Conservation (phyloP, 768 basidiomycete species). For the Chalciporus chontae region DNA sequence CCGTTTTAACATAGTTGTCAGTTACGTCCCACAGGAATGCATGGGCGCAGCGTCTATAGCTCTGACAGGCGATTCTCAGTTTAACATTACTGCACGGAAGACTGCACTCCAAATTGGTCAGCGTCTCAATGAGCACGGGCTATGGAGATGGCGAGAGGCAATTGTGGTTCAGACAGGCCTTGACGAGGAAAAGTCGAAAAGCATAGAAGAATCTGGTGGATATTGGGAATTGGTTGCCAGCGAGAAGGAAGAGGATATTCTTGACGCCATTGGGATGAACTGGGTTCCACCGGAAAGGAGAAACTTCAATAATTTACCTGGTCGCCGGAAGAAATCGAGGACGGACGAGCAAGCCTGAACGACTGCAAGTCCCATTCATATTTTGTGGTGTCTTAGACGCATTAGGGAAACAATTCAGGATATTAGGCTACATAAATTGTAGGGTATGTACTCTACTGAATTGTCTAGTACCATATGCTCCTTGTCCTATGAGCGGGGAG, state of each 20-base stretch:
- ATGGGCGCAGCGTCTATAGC: slow-evolving; percentile 50
- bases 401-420: background rate
- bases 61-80: slow-evolving; percentile 54
- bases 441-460: slow-evolving; percentile 7
- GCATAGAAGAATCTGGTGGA: slow-evolving; percentile 12
- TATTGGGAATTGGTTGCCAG: slow-evolving; percentile 23
- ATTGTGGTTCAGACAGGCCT: background rate
- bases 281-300: slow-evolving; percentile 27
- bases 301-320: slow-evolving; percentile 19
- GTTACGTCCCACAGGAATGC: slow-evolving; percentile 21
- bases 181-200: slow-evolving; percentile 5
- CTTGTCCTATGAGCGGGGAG: slow-evolving; percentile 76
- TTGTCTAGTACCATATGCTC: slow-evolving; percentile 77
- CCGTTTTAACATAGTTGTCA: slow-evolving; percentile 3
- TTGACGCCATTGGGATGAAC: slow-evolving; percentile 23
- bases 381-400: background rate
- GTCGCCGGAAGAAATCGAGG: slow-evolving; percentile 4
- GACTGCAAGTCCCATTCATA: background rate
- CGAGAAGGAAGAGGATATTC: slow-evolving; percentile 25
- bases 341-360: background rate
- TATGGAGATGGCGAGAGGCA: slow-evolving; percentile 53
- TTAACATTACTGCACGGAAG: slow-evolving; percentile 39
- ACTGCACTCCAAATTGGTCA: slow-evolving; percentile 45
- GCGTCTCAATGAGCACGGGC: slow-evolving; percentile 57
- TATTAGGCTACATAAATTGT: slow-evolving; percentile 11